phyloP scores from a whole-genome alignment of 2,329 filamentous ascomycete genomes.

The Coleophoma eucalyptorum region DNA sequence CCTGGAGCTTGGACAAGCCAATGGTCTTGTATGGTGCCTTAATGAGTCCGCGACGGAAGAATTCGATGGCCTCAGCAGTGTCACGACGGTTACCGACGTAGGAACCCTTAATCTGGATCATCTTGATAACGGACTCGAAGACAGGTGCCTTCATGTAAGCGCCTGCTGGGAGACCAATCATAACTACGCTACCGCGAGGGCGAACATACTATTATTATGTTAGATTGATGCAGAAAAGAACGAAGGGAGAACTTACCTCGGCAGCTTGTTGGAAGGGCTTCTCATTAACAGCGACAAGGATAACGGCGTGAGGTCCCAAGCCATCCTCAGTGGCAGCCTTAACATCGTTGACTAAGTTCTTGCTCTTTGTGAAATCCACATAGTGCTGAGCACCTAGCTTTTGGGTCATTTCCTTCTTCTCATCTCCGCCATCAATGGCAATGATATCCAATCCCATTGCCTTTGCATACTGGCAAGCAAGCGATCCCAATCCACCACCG shows the following conservation, averaged over 20 bases:
- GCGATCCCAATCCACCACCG: slow-evolving; percentile 74
- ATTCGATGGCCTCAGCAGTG: slow-evolving; percentile 84
- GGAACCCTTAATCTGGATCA: slow-evolving; percentile 88
- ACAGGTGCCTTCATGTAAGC: slow-evolving; percentile 81
- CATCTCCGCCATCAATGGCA: slow-evolving; percentile 78
- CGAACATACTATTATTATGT: slow-evolving; percentile 66
- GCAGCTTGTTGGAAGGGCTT: slow-evolving; percentile 95
- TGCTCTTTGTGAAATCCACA: slow-evolving; percentile 74
- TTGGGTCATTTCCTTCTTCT: slow-evolving; percentile 71
- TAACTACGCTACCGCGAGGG: slow-evolving; percentile 76
- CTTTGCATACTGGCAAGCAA: slow-evolving; percentile 83
- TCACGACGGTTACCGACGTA: slow-evolving; percentile 94
- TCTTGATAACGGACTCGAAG: slow-evolving; percentile 83
- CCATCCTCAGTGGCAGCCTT: slow-evolving; percentile 77
- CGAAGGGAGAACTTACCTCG: slow-evolving; percentile 25
- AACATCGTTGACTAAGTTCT: slow-evolving; percentile 80
- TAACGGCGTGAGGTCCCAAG: slow-evolving; percentile 80
- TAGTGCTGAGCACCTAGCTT: slow-evolving; percentile 68
- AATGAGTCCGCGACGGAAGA: slow-evolving; percentile 80
- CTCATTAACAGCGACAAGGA: slow-evolving; percentile 83
- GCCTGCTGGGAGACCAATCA: slow-evolving; percentile 81
- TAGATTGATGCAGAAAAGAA: slow-evolving; percentile 24
- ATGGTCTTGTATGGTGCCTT: slow-evolving; percentile 83
- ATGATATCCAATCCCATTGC: slow-evolving; percentile 83
- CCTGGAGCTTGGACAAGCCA: slow-evolving; percentile 73